Conservation (phyloP, 495 filamentous ascomycete species). For the Aspergillus panamensis region DNA sequence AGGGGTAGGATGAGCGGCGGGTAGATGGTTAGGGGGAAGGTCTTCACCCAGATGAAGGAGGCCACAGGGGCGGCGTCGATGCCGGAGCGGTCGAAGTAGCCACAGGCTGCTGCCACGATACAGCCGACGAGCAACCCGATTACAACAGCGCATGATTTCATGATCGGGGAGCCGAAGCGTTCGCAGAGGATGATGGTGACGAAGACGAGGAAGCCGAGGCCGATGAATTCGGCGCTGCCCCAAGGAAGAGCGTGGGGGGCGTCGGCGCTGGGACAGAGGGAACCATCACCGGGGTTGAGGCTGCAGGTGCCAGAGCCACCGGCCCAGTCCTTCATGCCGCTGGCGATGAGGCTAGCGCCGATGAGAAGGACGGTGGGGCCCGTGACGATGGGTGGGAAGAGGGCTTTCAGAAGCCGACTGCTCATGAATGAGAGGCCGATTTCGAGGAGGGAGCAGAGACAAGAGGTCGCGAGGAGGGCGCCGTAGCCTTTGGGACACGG, state of each 20-base stretch:
- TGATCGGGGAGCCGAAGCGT: slow-evolving; percentile 75
- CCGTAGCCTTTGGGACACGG: slow-evolving; percentile 86
- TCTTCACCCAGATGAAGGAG: slow-evolving; percentile 89
- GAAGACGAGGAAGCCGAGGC: slow-evolving; percentile 87
- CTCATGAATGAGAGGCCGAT: slow-evolving; percentile 53
- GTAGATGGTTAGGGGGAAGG: slow-evolving; percentile 77
- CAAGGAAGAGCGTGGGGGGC: slow-evolving; percentile 82
- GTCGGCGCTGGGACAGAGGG: slow-evolving; percentile 64
- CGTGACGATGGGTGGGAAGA: slow-evolving; percentile 89
- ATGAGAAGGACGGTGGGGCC: slow-evolving; percentile 79
- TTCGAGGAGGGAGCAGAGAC: slow-evolving; percentile 46
- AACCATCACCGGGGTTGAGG: slow-evolving; percentile 49
- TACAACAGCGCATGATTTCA: slow-evolving; percentile 73
- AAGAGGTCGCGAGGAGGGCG: slow-evolving; percentile 72
- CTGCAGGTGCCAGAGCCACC: slow-evolving; percentile 69
- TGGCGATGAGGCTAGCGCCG: slow-evolving; percentile 68
- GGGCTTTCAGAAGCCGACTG: slow-evolving; percentile 61
- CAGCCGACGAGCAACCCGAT: slow-evolving; percentile 81
- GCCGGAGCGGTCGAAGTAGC: slow-evolving; percentile 71
- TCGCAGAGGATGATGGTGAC: slow-evolving; percentile 84
- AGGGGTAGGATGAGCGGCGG: slow-evolving; percentile 80
- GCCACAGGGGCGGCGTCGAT: slow-evolving; percentile 70
- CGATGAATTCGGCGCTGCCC: slow-evolving; percentile 84
- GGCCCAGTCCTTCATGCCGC: slow-evolving; percentile 80
- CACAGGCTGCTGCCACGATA: slow-evolving; percentile 79